Evolutionary conservation across 306 rosid genomes (phyloP), one percentile per base, ranked within the genome.

Genomic region (Rubus idaeus): DNA sequence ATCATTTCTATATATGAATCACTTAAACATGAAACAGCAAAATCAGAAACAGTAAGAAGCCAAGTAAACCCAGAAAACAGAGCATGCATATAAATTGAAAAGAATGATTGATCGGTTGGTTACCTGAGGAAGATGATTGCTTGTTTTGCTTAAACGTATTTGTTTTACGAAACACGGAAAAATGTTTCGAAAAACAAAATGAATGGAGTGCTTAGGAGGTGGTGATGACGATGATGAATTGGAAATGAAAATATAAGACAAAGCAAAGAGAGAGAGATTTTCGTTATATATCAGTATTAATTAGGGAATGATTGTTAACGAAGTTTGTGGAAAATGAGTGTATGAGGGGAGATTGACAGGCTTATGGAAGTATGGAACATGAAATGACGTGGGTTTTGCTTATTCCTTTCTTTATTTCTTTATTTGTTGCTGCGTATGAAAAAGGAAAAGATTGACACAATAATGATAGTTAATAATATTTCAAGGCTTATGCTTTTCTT

Each of bases 71-170:
- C 68, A 63, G 40, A 49, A 49, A 70, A 49, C 61, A 49, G 60
- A 70, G 58, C 16, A 23, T 10, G 49, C 50, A 39, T 18, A n/a
- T 7, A 21, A n/a, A 44, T 10, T 9, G 14, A 44, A 17, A 5
- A 16, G 14, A 74, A 8, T 58, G 67, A 17, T 44, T 55, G 65
- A 55, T 72, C 18, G 45, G 80, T 85, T 89, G 45, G 80, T 85
- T 89, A 69, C 96, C 93, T 86, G 84, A 77, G 70, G 73, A 66
- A 58, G 58, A 23, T 83, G 82, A 71, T 39, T 55, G 81, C 53
- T 64, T 71, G 62, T 77, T 79, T 83, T 41, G 83, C 73, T 67
- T 76, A 17, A 84, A 56, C 70, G 83, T 65, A 37, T 37, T 8
- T 70, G 51, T 23, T 23, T 76, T 76, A 46, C 16, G 45, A 9